Percentiles rank a stretch among this genome's conserved stretches.
phyloP scores from a whole-genome alignment of 2,329 filamentous ascomycete genomes.

The Macroventuria anomochaeta region DNA sequence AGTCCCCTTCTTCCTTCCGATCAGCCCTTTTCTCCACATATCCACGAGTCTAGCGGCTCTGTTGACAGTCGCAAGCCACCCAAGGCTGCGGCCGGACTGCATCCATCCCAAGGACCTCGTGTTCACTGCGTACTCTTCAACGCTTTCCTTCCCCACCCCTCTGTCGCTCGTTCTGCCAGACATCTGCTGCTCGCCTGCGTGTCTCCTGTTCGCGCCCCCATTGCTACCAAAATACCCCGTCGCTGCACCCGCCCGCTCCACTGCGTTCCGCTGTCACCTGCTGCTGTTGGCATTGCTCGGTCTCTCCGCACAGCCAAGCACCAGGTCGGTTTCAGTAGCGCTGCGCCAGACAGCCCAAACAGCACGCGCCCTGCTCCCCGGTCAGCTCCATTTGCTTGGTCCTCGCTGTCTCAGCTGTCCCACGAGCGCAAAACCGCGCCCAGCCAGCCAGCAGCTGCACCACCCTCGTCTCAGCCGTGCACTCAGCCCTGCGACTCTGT shows the following conservation, averaged over 20 bases:
- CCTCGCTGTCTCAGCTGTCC: conserved; percentile 38
- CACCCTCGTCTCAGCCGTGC: conserved; percentile 42
- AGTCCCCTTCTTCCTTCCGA: background rate
- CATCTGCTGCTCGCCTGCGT: background rate
- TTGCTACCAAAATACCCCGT: background rate
- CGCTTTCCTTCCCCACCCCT: conserved; percentile 9
- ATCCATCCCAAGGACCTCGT: conserved; percentile 3
- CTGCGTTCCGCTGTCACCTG: conserved; percentile 2
- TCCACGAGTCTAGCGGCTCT: background rate
- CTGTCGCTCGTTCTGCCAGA: background rate
- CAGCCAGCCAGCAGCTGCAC: no score
- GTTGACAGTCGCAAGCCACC: conserved; percentile 1
- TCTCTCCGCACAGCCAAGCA: conserved; percentile 36
- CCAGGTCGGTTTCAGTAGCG: conserved; percentile 11
- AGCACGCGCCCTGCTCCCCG: conserved; percentile 5
- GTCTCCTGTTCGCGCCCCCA: background rate
- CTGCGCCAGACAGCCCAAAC: conserved; percentile 1
- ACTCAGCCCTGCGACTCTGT: conserved; percentile 32
- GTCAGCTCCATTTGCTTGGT: conserved; percentile 7
- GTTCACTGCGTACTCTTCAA: background rate
- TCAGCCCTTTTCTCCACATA: background rate
- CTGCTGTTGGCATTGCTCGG: conserved; percentile 16
- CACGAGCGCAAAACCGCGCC: conserved; percentile 14
- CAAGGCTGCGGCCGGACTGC: background rate
- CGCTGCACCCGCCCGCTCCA: background rate